Conservation (phyloP, 2,329 filamentous ascomycete genomes). For the Nakataea oryzae region DNA sequence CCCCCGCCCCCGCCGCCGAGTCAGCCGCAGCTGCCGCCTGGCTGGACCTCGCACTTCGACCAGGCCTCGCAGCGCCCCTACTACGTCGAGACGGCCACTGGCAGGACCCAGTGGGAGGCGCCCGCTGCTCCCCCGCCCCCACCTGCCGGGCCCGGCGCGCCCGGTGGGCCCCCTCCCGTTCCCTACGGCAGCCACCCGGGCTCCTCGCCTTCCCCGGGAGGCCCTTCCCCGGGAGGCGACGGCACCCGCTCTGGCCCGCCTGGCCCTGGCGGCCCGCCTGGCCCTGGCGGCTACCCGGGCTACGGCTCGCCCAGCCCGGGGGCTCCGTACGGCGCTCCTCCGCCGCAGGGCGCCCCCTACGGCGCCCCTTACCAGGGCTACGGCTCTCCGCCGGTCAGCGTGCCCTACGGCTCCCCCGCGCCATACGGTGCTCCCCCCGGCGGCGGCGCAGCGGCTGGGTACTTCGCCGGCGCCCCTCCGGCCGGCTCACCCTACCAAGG, state of each 20-base stretch:
- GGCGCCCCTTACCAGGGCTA: neutral
- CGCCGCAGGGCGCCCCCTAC: neutral
- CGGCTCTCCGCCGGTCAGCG: neutral
- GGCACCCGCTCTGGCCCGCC: neutral
- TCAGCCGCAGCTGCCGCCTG: neutral
- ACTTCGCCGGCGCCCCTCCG: neutral
- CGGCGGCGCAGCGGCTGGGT: neutral
- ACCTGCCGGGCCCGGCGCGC: neutral
- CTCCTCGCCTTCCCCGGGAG: neutral
- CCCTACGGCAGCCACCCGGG: slow-evolving; percentile 1
- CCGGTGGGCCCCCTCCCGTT: neutral
- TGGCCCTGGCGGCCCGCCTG: neutral
- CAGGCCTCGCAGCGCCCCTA: slow-evolving; percentile 18
- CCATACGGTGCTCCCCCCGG: neutral
- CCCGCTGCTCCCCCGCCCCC: neutral
- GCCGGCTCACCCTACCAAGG: neutral
- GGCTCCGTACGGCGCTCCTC: neutral
- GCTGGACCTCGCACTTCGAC: slow-evolving; percentile 2
- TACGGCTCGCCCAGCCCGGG: neutral
- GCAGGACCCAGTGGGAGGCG: slow-evolving; percentile 45
- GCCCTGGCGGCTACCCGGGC: neutral
- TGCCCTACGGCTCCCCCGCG: neutral
- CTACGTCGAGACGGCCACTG: slow-evolving; percentile 45
- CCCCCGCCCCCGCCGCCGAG: slow-evolving; percentile 10
- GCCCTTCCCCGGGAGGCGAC: neutral